Conservation (phyloP, 495 filamentous ascomycete species). For the Neohortaea acidophila region DNA sequence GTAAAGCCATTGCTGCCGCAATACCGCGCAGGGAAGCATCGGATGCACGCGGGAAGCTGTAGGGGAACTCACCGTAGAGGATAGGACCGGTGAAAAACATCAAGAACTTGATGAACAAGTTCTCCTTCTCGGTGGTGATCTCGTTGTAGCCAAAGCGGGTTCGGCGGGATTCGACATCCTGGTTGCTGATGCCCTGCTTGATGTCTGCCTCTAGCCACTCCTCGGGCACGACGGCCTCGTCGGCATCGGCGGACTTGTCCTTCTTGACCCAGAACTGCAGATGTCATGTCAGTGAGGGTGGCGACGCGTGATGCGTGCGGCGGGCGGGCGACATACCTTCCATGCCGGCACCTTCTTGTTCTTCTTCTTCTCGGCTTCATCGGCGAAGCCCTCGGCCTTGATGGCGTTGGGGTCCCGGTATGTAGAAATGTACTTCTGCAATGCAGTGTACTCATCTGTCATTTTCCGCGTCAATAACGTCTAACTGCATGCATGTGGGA, state of each 20-base stretch:
- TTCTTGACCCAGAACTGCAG: constrained; percentile 33
- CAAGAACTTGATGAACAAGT: constrained; percentile 61
- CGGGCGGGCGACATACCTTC: constrained; percentile 11
- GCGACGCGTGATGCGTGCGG: constrained; percentile 19
- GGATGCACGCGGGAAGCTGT: constrained; percentile 1
- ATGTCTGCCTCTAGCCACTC: constrained; percentile 64
- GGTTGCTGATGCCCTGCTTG: constrained; percentile 40
- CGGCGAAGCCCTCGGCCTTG: constrained; percentile 7
- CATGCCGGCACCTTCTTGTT: constrained; percentile 17
- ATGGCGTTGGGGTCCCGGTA: constrained; percentile 25
- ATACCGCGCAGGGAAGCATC: constrained; percentile 12
- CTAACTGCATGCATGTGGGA: constrained; percentile 1
- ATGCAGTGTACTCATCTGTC: constrained; percentile 26
- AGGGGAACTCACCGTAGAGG: constrained; percentile 52
- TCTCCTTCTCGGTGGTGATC: constrained; percentile 59
- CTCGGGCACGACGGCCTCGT: constrained; percentile 37
- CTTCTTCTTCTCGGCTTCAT: constrained; percentile 16
- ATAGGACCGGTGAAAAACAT: constrained; percentile 71
- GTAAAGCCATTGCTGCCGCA: constrained; percentile 10
- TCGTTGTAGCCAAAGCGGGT: constrained; percentile 61
- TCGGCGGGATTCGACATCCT: constrained; percentile 49
- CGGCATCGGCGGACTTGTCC: constrained; percentile 17
- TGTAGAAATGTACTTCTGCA: constrained; percentile 27
- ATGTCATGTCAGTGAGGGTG: constrained; percentile 1
- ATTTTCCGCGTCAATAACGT: background rate